Base-by-base conservation (phyloP, 805 yeast species). In the Sungouiella thailandica region DNA sequence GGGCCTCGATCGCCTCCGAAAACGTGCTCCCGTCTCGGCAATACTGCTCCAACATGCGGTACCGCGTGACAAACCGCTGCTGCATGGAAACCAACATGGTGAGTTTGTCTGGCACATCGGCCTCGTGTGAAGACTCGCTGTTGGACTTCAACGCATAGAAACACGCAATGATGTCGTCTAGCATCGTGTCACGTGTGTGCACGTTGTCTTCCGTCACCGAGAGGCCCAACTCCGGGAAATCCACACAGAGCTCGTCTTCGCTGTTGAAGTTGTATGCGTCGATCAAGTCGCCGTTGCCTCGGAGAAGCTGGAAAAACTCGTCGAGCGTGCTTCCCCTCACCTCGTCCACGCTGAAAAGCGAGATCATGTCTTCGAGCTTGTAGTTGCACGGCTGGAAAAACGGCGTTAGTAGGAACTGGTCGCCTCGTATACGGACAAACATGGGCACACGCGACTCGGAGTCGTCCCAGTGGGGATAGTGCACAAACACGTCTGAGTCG, bases 121-220 rank as follows among this genome's bases (percentile, higher is more conserved):
- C 28, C 2, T 28, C 22, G 17, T 11, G n/a, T 8, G 23, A 13
- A 16, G 31, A 25, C 3, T 25, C 18, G 6, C 52, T 42, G 16
- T 47, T 42, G 4, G 25, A 34, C 8, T 35, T 33, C 18, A 57
- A 41, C 9, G 45, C 44, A 15, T 37, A 36, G 37, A 54, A 58
- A 16, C 53, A 34, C 15, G 41, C 32, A n/a, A 58, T 29, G 22
- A 63, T 48, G 37, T 58, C 65, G 12, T 40, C 40, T 10, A 62
- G 36, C 2, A 47, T 43, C 12, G 56, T 39, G 14, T 54, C 52
- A 14, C 47, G 39, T 3, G 58, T 36, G 36, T 58, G 54, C 4
- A 51, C 41, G 31, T 57, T 50, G 39, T 60, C 64, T 34, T 63
- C 66, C 2, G 62, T 39, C n/a, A 63, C 44, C n/a, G 34, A 29